Base-by-base conservation (phyloP, 2,329 filamentous ascomycete genomes). In the Fusarium sp. region DNA sequence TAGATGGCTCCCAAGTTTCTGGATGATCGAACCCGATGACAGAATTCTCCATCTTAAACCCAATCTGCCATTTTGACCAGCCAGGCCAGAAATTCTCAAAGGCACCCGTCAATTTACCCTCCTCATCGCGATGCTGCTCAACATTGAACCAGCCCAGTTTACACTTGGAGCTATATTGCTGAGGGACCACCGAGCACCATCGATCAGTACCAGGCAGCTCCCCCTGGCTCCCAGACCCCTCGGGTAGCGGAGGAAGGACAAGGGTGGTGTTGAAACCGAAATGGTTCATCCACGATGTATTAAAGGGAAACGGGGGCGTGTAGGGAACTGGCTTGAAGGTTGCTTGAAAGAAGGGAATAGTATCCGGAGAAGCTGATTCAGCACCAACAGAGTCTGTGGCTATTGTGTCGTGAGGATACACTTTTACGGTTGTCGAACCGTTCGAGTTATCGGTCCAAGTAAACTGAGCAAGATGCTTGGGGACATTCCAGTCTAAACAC, bases 391-490 rank as follows among this genome's bases (percentile, higher is more conserved):
- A 65, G 3, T 64, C 63, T 1, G 73, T 74, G 45, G 61, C 49
- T 38, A 68, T 55, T 26, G 61, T 78, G 71, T 85, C 82, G 63
- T 83, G 76, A 3, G 84, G 84, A 68, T 78, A 84, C 31, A 87
- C 82, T 39, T 81, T 78, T 60, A 86, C 79, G 9, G 74, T 76
- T 18, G 78, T 79, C 31, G 78, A 76, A 33, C 78, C 79, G 60
- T 81, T 75, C 7, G 78, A 60, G 34, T 77, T 66, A 18, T 78
- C 71, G 15, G 76, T 74, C 80, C 84, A 88, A 15, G 81, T 79
- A 71, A 88, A 88, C 13, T 77, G 77, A 36, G 86, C 86, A 15
- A 87, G 80, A 58, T 87, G 85, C 68, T 88, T 88, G 14, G 86
- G 85, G 31, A 86, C 83, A 69, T 86, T 87, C 85, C 85, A 88